Conservation (phyloP, 345 rosid species). For the Pugionium cornutum region DNA sequence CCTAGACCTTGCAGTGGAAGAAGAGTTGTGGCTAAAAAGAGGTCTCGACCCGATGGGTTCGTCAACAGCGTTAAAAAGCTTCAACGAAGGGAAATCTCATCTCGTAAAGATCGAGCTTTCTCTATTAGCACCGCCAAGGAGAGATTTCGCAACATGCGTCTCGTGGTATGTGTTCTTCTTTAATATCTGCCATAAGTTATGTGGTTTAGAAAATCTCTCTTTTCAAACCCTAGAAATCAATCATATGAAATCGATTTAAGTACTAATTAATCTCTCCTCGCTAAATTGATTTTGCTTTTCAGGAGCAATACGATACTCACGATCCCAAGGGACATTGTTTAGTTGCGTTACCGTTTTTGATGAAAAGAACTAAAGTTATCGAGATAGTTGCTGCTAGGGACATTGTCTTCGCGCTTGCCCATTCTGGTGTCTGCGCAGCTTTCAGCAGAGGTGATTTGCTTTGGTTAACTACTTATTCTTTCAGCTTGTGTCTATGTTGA, state of each 20-base stretch:
- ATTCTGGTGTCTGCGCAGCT: slow-evolving; percentile 95
- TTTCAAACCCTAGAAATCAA: slow-evolving; percentile 31
- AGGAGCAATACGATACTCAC: slow-evolving; percentile 98
- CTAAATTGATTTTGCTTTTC: background rate
- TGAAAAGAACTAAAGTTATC: slow-evolving; percentile 85
- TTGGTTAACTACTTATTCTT: background rate
- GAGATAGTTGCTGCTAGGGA: slow-evolving; percentile 97
- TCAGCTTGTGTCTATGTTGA: slow-evolving; percentile 2
- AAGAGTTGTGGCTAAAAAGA: slow-evolving; percentile 64
- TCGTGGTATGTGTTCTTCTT: slow-evolving; percentile 45
- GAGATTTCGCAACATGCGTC: slow-evolving; percentile 69
- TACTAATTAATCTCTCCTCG: background rate
- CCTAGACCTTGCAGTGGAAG: slow-evolving; percentile 80
- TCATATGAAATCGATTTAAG: background rate
- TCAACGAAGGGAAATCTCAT: slow-evolving; percentile 70
- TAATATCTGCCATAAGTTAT: slow-evolving; percentile 10
- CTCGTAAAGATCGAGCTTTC: slow-evolving; percentile 62
- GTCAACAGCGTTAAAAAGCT: slow-evolving; percentile 76
- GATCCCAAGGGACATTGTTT: slow-evolving; percentile 85
- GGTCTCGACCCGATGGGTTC: slow-evolving; percentile 59
- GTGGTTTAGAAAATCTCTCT: background rate
- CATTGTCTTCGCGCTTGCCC: slow-evolving; percentile 94
- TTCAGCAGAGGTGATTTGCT: slow-evolving; percentile 72
- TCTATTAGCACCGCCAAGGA: slow-evolving; percentile 63
- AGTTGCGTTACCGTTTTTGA: slow-evolving; percentile 79